phyloP scores from a whole-genome alignment of 805 yeast genomes.

The Kregervanrija pseudodelftensis region DNA sequence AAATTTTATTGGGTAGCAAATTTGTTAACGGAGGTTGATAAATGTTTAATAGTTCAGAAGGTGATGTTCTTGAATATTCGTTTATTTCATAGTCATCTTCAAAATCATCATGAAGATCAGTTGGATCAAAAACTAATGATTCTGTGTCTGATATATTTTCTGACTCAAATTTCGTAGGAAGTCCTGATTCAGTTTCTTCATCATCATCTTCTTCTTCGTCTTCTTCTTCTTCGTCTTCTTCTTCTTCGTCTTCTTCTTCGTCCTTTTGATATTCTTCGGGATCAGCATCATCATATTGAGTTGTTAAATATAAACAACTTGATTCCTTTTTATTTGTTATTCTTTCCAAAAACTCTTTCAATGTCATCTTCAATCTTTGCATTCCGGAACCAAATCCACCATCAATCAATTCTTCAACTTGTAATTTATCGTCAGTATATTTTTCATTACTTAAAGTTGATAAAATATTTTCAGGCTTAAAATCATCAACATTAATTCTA shows the following conservation, averaged over 20 bases:
- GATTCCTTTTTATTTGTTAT: slow-evolving; percentile 36
- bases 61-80: too few relatives aligned
- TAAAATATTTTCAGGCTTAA: slow-evolving; percentile 5
- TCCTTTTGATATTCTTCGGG: slow-evolving; percentile 23
- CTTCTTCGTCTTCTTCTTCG: slow-evolving; percentile 19
- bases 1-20: slow-evolving; percentile 17
- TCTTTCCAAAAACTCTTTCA: slow-evolving; percentile 40
- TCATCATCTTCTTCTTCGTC: slow-evolving; percentile 14
- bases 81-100: slow-evolving; percentile 14
- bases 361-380: slow-evolving; percentile 41
- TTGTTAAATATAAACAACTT: slow-evolving; percentile 47
- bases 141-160: slow-evolving; percentile 27
- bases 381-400: slow-evolving; percentile 69
- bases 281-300: slow-evolving; percentile 54
- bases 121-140: slow-evolving; percentile 38
- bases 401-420: slow-evolving; percentile 49
- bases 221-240: slow-evolving; percentile 17
- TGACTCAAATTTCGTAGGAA: slow-evolving; percentile 1
- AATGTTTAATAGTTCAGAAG: neutral
- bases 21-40: slow-evolving; percentile 42
- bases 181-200: slow-evolving; percentile 12
- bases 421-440: slow-evolving; percentile 22
- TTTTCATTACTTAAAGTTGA: slow-evolving; percentile 7
- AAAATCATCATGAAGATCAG: slow-evolving; percentile 23
- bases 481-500: slow-evolving; percentile 3